Base-by-base conservation (phyloP, 1,284 basidiomycete genomes). In the Trametes sp. region DNA sequence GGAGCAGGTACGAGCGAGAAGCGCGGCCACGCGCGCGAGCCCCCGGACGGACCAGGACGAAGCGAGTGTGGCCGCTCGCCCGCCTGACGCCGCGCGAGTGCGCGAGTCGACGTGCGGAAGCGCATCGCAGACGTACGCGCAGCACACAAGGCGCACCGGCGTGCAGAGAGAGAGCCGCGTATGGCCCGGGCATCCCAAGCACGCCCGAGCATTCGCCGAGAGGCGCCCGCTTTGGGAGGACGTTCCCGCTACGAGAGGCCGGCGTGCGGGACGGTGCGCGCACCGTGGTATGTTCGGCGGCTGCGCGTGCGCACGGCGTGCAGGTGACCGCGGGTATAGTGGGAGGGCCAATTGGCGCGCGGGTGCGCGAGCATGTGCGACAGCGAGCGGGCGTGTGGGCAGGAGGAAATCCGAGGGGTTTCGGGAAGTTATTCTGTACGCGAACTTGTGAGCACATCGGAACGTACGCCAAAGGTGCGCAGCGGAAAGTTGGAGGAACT, bases 141-240 rank as follows among this genome's bases (percentile, higher is more conserved):
- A 33, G 35, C 24, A n/a, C n/a, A n/a, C n/a, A n/a, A n/a, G 21
- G 24, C 46, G 28, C 38, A 14, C 38, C 46, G 48, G 7, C 28
- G 48, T n/a, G 59, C 26, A 14, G 35, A 24, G n/a, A 5, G 59
- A 2, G 24, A 29, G 31, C 60, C 55, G 35, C 19, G 41, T 62
- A 57, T 57, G 55, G 61, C 33, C 28, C 50, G 61, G 51, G 51
- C 36, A 36, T 58, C 52, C 56, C 61, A 54, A 44, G 51, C 50
- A n/a, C 56, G 46, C 60, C 65, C 65, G 65, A 66, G 59, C 56
- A 66, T 66, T 66, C 54, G 54, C 65, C 65, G 65, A 51, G 49
- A 59, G 62, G 49, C 57, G 62, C 54, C 53, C 45, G 54, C 23
- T 59, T 41, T 42, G 54, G 61, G n/a, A 35, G 46, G 50, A 54